Percentiles rank a stretch among this genome's conserved stretches.
Evolutionary conservation across 2,329 filamentous ascomycete genomes (phyloP).

Genomic region (Lasiodiplodia hormozganensis): DNA sequence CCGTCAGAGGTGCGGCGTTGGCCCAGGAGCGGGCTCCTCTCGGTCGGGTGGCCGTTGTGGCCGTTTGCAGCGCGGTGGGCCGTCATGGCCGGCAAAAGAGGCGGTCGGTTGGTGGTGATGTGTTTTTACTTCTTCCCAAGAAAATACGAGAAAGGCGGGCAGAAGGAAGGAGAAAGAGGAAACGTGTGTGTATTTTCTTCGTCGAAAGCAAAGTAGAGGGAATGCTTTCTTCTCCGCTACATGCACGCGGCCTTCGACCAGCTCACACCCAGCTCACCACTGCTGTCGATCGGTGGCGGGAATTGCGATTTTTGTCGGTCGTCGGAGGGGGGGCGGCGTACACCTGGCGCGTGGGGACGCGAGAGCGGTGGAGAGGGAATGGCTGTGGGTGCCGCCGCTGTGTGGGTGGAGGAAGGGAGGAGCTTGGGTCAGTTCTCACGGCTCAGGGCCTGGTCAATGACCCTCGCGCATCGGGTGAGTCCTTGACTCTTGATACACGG

Average conservation of each 20-base stretch:
- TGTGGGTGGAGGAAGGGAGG: not conserved
- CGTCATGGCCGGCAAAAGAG: slow-evolving; percentile 7
- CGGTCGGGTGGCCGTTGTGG: slow-evolving; percentile 47
- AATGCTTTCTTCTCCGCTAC: not conserved
- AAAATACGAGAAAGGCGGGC: not conserved
- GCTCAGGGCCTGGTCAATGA: slow-evolving; percentile 11
- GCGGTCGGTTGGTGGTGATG: not conserved
- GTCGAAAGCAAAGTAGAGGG: not conserved
- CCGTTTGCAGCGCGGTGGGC: slow-evolving; percentile 35
- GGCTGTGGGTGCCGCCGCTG: not conserved
- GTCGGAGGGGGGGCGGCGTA: not conserved
- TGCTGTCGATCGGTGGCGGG: not conserved
- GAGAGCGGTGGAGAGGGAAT: not conserved
- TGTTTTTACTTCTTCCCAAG: not conserved
- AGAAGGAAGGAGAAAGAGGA: not conserved
- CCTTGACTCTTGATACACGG: not conserved
- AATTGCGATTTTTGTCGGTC: not conserved
- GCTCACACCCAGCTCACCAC: not conserved
- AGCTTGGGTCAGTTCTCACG: slow-evolving; percentile 9
- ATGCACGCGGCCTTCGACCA: not conserved
- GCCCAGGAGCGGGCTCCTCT: slow-evolving; percentile 55
- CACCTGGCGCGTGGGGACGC: not conserved
- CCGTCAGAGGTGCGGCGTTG: slow-evolving; percentile 36
- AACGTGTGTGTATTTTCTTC: no score
- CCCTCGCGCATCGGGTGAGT: slow-evolving; percentile 9